Evolutionary conservation across 176 grass and related monocot species (phyloP), one percentile per base, ranked within the genome.

Genomic region (Zizania latifolia): DNA sequence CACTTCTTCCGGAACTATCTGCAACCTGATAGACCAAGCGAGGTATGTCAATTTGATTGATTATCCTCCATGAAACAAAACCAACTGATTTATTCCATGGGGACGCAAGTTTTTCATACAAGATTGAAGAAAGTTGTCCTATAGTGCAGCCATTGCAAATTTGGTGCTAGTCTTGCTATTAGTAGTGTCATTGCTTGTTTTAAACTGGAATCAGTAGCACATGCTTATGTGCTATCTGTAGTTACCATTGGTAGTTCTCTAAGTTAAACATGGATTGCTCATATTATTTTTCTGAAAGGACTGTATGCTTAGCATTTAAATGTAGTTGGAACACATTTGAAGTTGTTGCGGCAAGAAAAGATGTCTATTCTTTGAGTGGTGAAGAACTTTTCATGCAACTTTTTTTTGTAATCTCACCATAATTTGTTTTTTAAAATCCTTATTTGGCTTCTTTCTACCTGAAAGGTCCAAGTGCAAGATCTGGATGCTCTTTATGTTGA

Each of bases 1-100:
- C 79, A 94, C 77, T 99, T 99, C 84, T 94, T 99, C 78, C 94
- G 89, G 80, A 99, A 77, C 83, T 99, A 99, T 71, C 70, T 96
- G 38, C 67, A 84, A 11, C 58, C 91, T 84, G 75, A 86, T 82
- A 92, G 61, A 64, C 86, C 91, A 37, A 75, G 77, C 81, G 75
- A 85, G 89, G 95, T 92, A 90, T 73, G 83, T 66, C 23, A 81
- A 78, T 66, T 51, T 74, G 46, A 65, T 65, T 13, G 28, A 38
- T 41, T 16, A 43, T 78, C 27, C 82, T 77, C 55, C n/a, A 21
- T 4, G 40, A 78, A 48, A 24, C 17, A 61, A 53, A 83, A 60
- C 36, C 8, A 58, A 44, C 36, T 37, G 44, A 71, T 55, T 6
- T 8, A 46, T 30, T 55, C 30, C 8, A n/a, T 78, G 44, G 40